Percentiles rank a stretch among this genome's conserved stretches.
phyloP scores from a whole-genome alignment of 2,329 filamentous ascomycete genomes.

The Sarocladium kiliense region DNA sequence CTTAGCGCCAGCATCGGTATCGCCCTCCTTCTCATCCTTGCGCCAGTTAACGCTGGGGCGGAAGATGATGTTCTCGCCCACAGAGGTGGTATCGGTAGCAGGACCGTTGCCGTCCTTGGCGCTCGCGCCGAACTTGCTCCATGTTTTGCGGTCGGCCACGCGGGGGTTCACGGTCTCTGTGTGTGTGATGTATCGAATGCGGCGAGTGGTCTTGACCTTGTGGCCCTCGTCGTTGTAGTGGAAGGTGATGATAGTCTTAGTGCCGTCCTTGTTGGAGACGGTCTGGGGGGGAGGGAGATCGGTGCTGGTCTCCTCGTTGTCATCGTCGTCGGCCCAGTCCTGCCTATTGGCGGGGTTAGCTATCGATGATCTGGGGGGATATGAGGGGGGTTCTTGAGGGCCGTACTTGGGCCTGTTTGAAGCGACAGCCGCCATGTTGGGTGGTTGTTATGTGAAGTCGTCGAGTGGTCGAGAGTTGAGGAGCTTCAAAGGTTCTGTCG shows the following conservation, averaged over 20 bases:
- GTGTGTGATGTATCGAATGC: slow-evolving; percentile 86
- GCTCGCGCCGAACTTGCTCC: slow-evolving; percentile 88
- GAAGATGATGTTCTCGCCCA: slow-evolving; percentile 99
- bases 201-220: slow-evolving; percentile 95
- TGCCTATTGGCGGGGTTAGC: slow-evolving; percentile 41
- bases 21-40: slow-evolving; percentile 77
- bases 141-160: slow-evolving; percentile 89
- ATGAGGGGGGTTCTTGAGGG: slow-evolving; percentile 9
- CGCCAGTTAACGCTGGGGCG: slow-evolving; percentile 91
- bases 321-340: slow-evolving; percentile 97
- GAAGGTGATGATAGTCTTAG: slow-evolving; percentile 90
- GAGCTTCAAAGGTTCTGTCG: neutral
- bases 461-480: neutral
- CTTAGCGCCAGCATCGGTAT: slow-evolving; percentile 67
- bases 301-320: slow-evolving; percentile 66
- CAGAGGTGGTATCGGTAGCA: slow-evolving; percentile 81
- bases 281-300: slow-evolving; percentile 81
- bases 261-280: slow-evolving; percentile 96
- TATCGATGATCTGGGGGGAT: slow-evolving; percentile 1
- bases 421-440: slow-evolving; percentile 33
- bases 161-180: slow-evolving; percentile 94
- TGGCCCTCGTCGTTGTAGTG: slow-evolving; percentile 87
- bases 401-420: slow-evolving; percentile 36
- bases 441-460: slow-evolving; percentile 7
- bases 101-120: slow-evolving; percentile 81